Evolutionary conservation across 1,284 basidiomycete species (phyloP).

Genomic region (Cutaneotrichosporon cavernicola): DNA sequence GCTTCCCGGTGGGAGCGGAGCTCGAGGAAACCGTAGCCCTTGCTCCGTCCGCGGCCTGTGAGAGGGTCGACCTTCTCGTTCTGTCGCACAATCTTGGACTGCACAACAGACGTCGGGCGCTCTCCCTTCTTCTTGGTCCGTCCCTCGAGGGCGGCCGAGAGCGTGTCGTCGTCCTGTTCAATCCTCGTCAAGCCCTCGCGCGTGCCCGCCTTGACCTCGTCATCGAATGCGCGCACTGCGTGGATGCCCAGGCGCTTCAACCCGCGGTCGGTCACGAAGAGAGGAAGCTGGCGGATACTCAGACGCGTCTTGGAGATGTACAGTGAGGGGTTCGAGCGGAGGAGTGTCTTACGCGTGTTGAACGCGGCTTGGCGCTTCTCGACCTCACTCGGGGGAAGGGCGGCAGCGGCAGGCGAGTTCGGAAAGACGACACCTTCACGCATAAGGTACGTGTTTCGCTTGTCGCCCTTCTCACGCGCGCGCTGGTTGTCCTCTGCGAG

Average conservation of each 20-base stretch:
- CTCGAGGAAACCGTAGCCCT: conserved; percentile 96
- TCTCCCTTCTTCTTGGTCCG: conserved; percentile 50
- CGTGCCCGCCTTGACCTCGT: conserved; percentile 68
- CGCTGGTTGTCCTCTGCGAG: conserved; percentile 83
- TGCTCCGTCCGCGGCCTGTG: conserved; percentile 80
- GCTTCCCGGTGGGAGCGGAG: conserved; percentile 84
- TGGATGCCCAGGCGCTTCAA: conserved; percentile 84
- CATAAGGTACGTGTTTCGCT: conserved; percentile 92
- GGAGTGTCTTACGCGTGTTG: conserved; percentile 72
- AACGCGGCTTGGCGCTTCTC: conserved; percentile 80
- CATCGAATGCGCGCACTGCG: conserved; percentile 73
- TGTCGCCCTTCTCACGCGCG: conserved; percentile 84
- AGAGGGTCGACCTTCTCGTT: conserved; percentile 81
- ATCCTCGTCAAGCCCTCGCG: conserved; percentile 68
- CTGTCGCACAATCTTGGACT: conserved; percentile 81
- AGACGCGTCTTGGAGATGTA: conserved; percentile 93
- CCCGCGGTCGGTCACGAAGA: conserved; percentile 83
- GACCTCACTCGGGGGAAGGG: conserved; percentile 68
- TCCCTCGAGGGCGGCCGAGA: conserved; percentile 52
- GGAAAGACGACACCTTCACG: conserved; percentile 93
- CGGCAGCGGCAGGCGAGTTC: conserved; percentile 72
- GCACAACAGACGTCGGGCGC: conserved; percentile 63
- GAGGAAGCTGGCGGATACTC: conserved; percentile 86
- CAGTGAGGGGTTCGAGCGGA: conserved; percentile 86
- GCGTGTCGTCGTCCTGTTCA: conserved; percentile 62